phyloP scores from a whole-genome alignment of 805 yeast species.

The Grigorovia humatica region DNA sequence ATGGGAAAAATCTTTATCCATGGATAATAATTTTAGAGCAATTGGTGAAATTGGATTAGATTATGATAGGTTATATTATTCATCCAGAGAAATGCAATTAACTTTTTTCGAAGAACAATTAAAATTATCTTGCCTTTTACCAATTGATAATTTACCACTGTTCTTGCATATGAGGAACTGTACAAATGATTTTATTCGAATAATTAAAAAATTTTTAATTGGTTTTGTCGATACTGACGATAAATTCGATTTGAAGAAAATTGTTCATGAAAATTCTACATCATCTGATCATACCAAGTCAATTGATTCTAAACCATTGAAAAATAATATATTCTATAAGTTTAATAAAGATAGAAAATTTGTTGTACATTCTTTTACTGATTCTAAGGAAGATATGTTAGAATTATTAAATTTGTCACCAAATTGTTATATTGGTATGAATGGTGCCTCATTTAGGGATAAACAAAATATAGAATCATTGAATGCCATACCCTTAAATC shows the following conservation, averaged over 20 bases:
- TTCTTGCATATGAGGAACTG: conserved; percentile 88
- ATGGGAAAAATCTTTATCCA: conserved; percentile 35
- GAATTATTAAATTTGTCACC: conserved; percentile 37
- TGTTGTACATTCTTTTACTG: conserved; percentile 96
- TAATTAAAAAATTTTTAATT: conserved; percentile 51
- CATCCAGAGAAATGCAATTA: conserved; percentile 57
- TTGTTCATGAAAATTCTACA: conserved; percentile 1
- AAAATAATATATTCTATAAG: conserved; percentile 17
- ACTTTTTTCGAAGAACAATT: conserved; percentile 65
- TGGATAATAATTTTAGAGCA: conserved; percentile 53
- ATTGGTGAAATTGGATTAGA: conserved; percentile 96
- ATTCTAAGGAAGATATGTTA: conserved; percentile 53
- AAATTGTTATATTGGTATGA: conserved; percentile 56
- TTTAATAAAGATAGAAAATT: conserved; percentile 39
- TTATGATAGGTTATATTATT: conserved; percentile 76
- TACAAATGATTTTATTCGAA: conserved; percentile 61
- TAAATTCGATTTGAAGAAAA: conserved; percentile 8
- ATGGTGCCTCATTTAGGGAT: conserved; percentile 86
- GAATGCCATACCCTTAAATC: conserved; percentile 53
- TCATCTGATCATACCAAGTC: too few relatives aligned
- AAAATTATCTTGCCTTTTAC: conserved; percentile 34
- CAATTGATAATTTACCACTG: conserved; percentile 56
- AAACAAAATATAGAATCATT: conserved; percentile 64
- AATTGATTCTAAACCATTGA: background rate
- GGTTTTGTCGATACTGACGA: conserved; percentile 29